These are phyloP conservation scores for Globisporangium takayamanum DNA, from an alignment of 352 stramenopile genomes.

Conservation along the genomic window DNA sequence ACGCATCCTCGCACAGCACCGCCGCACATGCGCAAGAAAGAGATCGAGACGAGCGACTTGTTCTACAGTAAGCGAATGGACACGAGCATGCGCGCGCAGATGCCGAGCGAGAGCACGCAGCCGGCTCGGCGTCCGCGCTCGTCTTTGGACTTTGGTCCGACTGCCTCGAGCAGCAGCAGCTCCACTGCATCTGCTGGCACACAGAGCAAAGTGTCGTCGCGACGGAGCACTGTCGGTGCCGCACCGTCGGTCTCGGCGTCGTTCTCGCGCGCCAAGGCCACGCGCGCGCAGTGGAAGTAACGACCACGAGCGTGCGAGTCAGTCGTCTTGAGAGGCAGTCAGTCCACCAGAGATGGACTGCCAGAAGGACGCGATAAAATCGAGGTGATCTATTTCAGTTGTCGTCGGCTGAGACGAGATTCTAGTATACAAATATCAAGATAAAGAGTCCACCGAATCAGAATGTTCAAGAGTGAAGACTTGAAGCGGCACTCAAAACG, in stretches of 20 bases:
- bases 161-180: conserved; percentile 1
- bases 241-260: conserved; percentile 5
- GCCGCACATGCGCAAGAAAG: conserved; percentile 25
- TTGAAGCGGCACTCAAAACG: not conserved
- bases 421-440: too few relatives aligned
- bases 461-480: not conserved
- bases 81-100: conserved; percentile 16
- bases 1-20: conserved; percentile 37
- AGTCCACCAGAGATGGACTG: not conserved
- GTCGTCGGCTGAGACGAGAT: too few relatives aligned
- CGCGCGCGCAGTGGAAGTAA: conserved; percentile 49
- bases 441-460: too few relatives aligned
- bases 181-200: not conserved
- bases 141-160: conserved; percentile 23
- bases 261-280: conserved; percentile 18
- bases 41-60: conserved; percentile 37
- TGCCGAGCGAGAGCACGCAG: conserved; percentile 18
- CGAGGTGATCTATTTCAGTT: conserved; percentile 1
- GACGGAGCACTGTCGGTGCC: conserved; percentile 7
- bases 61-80: conserved; percentile 39
- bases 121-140: conserved; percentile 25
- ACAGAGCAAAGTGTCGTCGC: not conserved
- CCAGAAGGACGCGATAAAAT: not conserved
- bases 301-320: not conserved
- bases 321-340: too few relatives aligned